phyloP scores from a whole-genome alignment of 2,329 filamentous ascomycete species.

The Fusarium sulawesiense region DNA sequence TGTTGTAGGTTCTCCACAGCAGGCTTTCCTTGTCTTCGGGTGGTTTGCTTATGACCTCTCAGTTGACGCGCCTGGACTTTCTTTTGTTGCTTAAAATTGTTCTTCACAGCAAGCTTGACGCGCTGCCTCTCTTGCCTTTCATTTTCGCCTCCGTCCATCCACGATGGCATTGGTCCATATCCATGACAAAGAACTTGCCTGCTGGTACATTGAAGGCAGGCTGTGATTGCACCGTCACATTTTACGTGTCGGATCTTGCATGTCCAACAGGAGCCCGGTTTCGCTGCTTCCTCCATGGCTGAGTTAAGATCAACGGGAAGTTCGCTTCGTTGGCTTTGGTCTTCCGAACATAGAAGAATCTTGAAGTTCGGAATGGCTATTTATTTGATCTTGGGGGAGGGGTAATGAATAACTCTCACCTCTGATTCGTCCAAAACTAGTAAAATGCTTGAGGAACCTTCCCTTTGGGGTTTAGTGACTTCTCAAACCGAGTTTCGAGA shows the following conservation, averaged over 20 bases:
- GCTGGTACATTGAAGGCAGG: neutral
- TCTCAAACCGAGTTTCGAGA: neutral
- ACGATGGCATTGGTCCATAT: neutral
- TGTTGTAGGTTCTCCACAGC: fast-evolving
- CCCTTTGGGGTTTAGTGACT: neutral
- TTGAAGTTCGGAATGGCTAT: neutral
- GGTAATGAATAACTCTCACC: neutral
- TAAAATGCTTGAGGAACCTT: neutral
- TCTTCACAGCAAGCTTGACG: neutral
- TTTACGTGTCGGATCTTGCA: neutral
- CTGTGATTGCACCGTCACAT: neutral
- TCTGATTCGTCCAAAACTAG: neutral
- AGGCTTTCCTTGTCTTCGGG: neutral
- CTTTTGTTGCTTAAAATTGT: neutral
- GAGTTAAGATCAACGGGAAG: neutral
- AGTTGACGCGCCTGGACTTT: neutral
- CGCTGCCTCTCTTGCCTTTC: neutral
- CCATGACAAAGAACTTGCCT: neutral
- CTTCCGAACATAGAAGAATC: neutral
- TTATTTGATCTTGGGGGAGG: neutral
- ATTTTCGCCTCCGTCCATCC: neutral
- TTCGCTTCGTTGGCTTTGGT: neutral
- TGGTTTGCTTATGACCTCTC: fast-evolving
- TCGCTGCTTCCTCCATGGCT: neutral
- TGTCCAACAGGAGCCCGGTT: neutral